Conservation (phyloP, 495 filamentous ascomycete species). For the Aspergillus conjunctus region DNA sequence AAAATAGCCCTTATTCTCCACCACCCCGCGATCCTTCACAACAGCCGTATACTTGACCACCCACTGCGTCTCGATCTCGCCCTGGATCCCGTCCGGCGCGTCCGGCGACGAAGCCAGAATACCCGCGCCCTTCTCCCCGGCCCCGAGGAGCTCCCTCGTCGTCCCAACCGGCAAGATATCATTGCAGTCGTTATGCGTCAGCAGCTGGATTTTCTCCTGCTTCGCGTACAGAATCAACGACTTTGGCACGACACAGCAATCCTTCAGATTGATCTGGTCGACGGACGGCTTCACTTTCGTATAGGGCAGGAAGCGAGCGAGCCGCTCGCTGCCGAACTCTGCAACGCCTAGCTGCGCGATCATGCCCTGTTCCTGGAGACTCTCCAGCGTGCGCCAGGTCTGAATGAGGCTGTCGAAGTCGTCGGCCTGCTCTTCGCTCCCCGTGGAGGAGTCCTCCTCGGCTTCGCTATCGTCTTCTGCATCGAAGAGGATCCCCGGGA, state of each 20-base stretch:
- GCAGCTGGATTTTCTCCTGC: slow-evolving; percentile 77
- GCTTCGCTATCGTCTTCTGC: slow-evolving; percentile 84
- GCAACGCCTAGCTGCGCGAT: slow-evolving; percentile 78
- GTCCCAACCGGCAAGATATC: slow-evolving; percentile 87
- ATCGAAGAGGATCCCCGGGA: slow-evolving; percentile 91
- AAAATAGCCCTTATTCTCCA: slow-evolving; percentile 98
- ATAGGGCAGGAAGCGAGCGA: slow-evolving; percentile 64
- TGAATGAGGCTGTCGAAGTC: slow-evolving; percentile 68
- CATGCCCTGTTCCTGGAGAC: slow-evolving; percentile 67
- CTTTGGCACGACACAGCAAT: slow-evolving; percentile 95
- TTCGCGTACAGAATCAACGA: slow-evolving; percentile 84
- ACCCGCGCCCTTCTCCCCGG: slow-evolving; percentile 61
- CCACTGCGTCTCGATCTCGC: slow-evolving; percentile 85
- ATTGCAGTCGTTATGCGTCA: slow-evolving; percentile 93
- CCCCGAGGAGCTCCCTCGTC: slow-evolving; percentile 77
- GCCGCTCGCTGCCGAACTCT: slow-evolving; percentile 84
- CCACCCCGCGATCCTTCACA: slow-evolving; percentile 92
- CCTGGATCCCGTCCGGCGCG: slow-evolving; percentile 56
- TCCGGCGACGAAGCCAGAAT: slow-evolving; percentile 59
- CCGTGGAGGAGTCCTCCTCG: slow-evolving; percentile 61
- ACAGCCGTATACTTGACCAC: slow-evolving; percentile 98
- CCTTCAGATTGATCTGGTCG: slow-evolving; percentile 95
- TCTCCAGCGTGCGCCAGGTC: slow-evolving; percentile 74
- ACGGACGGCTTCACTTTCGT: slow-evolving; percentile 77
- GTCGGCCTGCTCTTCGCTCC: slow-evolving; percentile 48